Conservation (phyloP, 2,329 filamentous ascomycete genomes). For the Pseudocercospora fijiensis region DNA sequence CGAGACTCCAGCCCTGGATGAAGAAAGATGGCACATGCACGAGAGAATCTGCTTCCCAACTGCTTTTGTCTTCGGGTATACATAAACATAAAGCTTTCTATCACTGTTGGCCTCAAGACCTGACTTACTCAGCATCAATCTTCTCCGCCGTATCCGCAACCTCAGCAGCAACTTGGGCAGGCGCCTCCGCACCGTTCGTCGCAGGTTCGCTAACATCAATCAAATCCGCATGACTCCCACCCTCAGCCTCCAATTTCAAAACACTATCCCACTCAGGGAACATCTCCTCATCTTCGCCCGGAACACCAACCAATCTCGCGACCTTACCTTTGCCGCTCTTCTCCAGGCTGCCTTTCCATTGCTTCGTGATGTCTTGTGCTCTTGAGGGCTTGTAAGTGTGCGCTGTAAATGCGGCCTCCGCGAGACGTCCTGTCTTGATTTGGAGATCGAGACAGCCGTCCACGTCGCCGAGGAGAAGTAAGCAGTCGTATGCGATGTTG, state of each 20-base stretch:
- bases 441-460: slow-evolving; percentile 79
- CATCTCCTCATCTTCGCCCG: slow-evolving; percentile 65
- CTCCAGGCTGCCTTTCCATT: slow-evolving; percentile 83
- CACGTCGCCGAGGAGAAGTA: slow-evolving; percentile 83
- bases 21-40: no score
- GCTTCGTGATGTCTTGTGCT: slow-evolving; percentile 63
- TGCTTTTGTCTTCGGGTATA: background rate
- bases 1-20: background rate
- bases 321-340: slow-evolving; percentile 83
- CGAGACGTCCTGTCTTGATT: slow-evolving; percentile 70
- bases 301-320: slow-evolving; percentile 76
- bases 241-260: slow-evolving; percentile 74
- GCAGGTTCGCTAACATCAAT: slow-evolving; percentile 36
- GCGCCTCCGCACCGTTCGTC: slow-evolving; percentile 32
- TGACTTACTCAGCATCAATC: background rate
- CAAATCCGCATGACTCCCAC: slow-evolving; percentile 48
- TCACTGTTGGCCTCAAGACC: background rate
- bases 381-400: slow-evolving; percentile 92
- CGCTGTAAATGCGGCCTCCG: slow-evolving; percentile 86
- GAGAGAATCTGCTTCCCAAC: background rate
- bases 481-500: slow-evolving; percentile 88
- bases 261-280: slow-evolving; percentile 98
- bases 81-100: background rate
- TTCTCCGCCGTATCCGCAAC: slow-evolving; percentile 18
- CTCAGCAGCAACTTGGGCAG: slow-evolving; percentile 19